phyloP scores from a whole-genome alignment of 2,329 filamentous ascomycete species.

The Fusarium sp. region DNA sequence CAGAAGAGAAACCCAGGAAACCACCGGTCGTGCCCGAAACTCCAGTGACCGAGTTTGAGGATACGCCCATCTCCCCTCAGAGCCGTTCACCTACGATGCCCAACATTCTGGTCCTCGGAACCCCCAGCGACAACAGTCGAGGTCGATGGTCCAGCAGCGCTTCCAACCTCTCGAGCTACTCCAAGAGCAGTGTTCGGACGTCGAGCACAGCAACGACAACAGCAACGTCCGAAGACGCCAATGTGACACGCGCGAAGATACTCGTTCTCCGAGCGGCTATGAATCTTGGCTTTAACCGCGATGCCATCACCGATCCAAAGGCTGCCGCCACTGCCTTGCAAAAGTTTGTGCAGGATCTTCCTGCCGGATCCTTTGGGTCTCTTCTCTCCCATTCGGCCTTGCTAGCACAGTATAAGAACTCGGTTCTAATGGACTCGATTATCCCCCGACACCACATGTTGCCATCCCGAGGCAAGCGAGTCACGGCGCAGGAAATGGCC shows the following conservation, averaged over 20 bases:
- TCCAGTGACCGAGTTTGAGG: slow-evolving; percentile 94
- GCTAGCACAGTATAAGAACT: slow-evolving; percentile 82
- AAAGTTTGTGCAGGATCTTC: slow-evolving; percentile 80
- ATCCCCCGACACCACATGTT: slow-evolving; percentile 56
- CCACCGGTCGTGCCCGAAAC: slow-evolving; percentile 78
- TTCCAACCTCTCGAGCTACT: slow-evolving; percentile 83
- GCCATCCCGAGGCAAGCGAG: slow-evolving; percentile 67
- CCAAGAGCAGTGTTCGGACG: slow-evolving; percentile 74
- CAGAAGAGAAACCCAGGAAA: slow-evolving; percentile 63
- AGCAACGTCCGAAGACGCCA: slow-evolving; percentile 77
- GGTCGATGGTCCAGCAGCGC: slow-evolving; percentile 86
- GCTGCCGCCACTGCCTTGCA: slow-evolving; percentile 70
- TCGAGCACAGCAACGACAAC: slow-evolving; percentile 80
- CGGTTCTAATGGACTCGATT: slow-evolving; percentile 78
- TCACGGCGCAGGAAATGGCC: slow-evolving; percentile 80
- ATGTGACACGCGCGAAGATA: slow-evolving; percentile 81
- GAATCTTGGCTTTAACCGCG: slow-evolving; percentile 82
- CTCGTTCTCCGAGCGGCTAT: slow-evolving; percentile 87
- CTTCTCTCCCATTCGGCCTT: slow-evolving; percentile 77
- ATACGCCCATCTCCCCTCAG: slow-evolving; percentile 85
- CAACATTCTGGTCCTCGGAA: slow-evolving; percentile 89
- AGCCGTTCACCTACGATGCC: slow-evolving; percentile 80
- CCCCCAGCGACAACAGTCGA: slow-evolving; percentile 67
- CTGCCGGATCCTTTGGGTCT: slow-evolving; percentile 82
- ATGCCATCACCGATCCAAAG: slow-evolving; percentile 58